Percentiles rank a stretch among this genome's conserved stretches.
phyloP scores from a whole-genome alignment of 2,329 filamentous ascomycete species.

The Fusarium sp. region DNA sequence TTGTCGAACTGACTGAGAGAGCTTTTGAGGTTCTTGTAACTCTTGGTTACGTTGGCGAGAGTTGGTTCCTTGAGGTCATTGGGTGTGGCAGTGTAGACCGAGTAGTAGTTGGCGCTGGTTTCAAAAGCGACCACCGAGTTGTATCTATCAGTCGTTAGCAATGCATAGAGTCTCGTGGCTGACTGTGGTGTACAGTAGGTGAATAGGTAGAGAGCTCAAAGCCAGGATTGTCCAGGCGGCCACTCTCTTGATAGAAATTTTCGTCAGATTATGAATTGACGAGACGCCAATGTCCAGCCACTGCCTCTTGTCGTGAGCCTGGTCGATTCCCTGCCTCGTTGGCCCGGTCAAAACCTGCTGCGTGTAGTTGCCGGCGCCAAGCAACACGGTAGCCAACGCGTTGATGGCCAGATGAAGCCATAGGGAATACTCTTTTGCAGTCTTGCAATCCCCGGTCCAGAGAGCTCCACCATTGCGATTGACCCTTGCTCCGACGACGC shows the following conservation, averaged over 20 bases:
- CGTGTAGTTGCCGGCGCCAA: neutral
- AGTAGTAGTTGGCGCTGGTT: neutral
- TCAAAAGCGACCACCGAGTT: neutral
- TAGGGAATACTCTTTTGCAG: neutral
- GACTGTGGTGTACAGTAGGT: neutral
- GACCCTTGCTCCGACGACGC: neutral
- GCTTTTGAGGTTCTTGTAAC: neutral
- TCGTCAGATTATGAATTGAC: neutral
- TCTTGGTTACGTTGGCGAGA: neutral
- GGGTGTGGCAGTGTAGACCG: neutral
- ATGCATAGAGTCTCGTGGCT: neutral
- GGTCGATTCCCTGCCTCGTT: constrained; percentile 1
- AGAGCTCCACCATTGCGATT: neutral
- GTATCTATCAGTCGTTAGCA: neutral
- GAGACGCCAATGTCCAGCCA: constrained; percentile 2
- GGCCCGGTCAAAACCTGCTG: constrained; percentile 2
- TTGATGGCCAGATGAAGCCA: neutral
- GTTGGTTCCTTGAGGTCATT: neutral
- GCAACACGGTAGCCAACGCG: neutral
- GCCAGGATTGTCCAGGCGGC: neutral
- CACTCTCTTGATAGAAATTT: neutral
- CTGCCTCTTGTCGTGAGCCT: neutral
- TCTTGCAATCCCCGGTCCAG: neutral
- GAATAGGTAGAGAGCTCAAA: constrained; percentile 3
- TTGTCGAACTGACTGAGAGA: neutral